A percentile compares a stretch with the other conserved stretches of the same genome.
Conservation (phyloP, 2,329 filamentous ascomycete genomes). For the Lasiodiplodia hormozganensis region DNA sequence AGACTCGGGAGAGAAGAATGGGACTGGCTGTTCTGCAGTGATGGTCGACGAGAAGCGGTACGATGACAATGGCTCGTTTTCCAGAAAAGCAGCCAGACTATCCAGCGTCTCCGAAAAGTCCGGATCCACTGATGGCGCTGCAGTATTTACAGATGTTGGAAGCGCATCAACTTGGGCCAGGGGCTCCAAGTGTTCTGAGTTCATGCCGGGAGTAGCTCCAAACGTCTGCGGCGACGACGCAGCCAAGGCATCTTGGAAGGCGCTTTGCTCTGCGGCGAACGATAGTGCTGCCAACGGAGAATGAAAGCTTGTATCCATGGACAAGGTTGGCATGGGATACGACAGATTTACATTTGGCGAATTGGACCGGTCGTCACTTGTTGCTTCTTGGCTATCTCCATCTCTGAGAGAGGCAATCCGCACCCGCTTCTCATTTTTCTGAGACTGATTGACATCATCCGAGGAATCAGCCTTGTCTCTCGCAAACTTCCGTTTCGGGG, state of each 20-base stretch:
- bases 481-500: neutral
- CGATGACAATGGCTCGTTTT: constrained; percentile 46
- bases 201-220: neutral
- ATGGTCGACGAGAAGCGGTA: constrained; percentile 50
- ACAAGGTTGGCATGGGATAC: neutral
- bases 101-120: constrained; percentile 43
- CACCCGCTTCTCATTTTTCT: constrained; percentile 4
- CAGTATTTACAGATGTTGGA: constrained; percentile 30
- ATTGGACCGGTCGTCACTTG: neutral
- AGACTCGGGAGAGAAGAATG: constrained; percentile 51
- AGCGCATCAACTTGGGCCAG: neutral
- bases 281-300: constrained; percentile 7
- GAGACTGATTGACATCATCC: constrained; percentile 33
- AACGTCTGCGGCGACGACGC: neutral
- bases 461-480: constrained; percentile 27
- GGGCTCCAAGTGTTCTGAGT: neutral
- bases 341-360: neutral
- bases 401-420: neutral
- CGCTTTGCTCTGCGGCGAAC: constrained; percentile 14
- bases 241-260: constrained; percentile 15
- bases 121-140: constrained; percentile 19
- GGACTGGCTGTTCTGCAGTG: constrained; percentile 50
- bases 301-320: constrained; percentile 13
- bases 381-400: neutral
- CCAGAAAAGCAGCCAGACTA: constrained; percentile 47